Base-by-base conservation (phyloP, 306 rosid species). In the Lathyrus oleraceus region DNA sequence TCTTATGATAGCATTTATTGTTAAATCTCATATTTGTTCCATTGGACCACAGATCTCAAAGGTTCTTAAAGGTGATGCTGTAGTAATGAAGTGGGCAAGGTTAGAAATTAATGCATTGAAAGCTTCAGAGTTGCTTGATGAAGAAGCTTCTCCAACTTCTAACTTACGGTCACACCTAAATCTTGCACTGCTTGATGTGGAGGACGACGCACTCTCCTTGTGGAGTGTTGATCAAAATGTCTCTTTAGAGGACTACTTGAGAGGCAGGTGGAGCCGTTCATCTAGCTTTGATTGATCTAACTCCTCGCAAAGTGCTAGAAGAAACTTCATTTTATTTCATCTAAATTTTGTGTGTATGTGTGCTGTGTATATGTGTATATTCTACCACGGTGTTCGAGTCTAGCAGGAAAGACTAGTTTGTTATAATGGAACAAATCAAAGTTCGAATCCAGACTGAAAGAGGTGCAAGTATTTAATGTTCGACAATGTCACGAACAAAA, bases 231-330 rank as follows among this genome's bases (percentile, higher is more conserved):
- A 91, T 56, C 99, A 91, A 38, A 79, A 78, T 40, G 85, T 95
- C 61, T 87, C 97, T 4, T 72, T 91, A 66, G 95, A 91, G 75
- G 99, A 91, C 80, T 95, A 91, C 74, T 67, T 95, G 76, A 83
- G 79, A 81, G 97, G 99, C 69, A 78, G 97, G 79, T 95, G 99
- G 96, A 91, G 99, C 87, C 95, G 92, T 43, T 91, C 97, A 21
- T 95, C 99, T 25, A 91, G 99, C 87, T 95, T 91, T 71, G 96
- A 95, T 81, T 95, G 77, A 87, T 60, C 40, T 8, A 72, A 61
- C 42, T 36, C 19, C 77, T 15, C 17, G 79, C 76, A 47, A 73
- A 71, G 42, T 6, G 65, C 74, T 45, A 23, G 77, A 57, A 59
- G 28, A 59, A 68, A 47, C 65, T 74, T 53, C 43, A 19, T 61